Conservation (phyloP, 352 stramenopile genomes). For the Phytophthora lateralis region DNA sequence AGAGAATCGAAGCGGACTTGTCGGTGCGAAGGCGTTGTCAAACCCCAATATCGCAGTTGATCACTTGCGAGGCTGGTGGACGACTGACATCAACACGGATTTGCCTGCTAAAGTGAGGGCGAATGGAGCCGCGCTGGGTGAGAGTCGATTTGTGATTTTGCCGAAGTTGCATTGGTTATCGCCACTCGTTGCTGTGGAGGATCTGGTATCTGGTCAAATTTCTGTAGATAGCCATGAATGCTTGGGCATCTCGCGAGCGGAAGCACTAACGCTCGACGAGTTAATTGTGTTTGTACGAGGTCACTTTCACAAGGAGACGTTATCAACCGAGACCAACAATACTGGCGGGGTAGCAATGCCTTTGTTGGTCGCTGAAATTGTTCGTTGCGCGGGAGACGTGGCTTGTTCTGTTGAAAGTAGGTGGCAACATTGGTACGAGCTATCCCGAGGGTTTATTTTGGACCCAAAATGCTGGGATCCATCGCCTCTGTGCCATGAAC, state of each 20-base stretch:
- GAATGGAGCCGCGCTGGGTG: slow-evolving; percentile 32
- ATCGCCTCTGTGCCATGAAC: slow-evolving; percentile 49
- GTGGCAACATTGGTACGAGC: slow-evolving; percentile 43
- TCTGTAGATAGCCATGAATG: slow-evolving; percentile 39
- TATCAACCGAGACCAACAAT: slow-evolving; percentile 20
- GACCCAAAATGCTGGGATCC: slow-evolving; percentile 67
- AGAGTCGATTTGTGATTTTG: slow-evolving; percentile 64
- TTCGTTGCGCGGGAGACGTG: slow-evolving; percentile 24
- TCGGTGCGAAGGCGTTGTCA: slow-evolving; percentile 4
- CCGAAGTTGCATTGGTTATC: slow-evolving; percentile 76
- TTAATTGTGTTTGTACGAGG: slow-evolving; percentile 37
- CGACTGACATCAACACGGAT: slow-evolving; percentile 49
- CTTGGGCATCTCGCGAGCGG: slow-evolving; percentile 37
- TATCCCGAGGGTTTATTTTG: slow-evolving; percentile 68
- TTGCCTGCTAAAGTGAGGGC: slow-evolving; percentile 42
- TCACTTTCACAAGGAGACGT: slow-evolving; percentile 47
- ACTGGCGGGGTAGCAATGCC: slow-evolving; percentile 57
- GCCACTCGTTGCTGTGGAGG: slow-evolving; percentile 49
- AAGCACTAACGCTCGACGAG: slow-evolving; percentile 41
- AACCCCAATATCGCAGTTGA: slow-evolving; percentile 44
- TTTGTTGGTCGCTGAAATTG: slow-evolving; percentile 63
- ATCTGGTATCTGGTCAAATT: slow-evolving; percentile 18
- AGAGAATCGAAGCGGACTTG: neutral
- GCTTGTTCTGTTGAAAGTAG: slow-evolving; percentile 18
- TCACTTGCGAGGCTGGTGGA: slow-evolving; percentile 78